These are phyloP conservation scores for Gaeumannomyces tritici DNA, from an alignment of 2,329 filamentous ascomycete species.

Conservation along the genomic window DNA sequence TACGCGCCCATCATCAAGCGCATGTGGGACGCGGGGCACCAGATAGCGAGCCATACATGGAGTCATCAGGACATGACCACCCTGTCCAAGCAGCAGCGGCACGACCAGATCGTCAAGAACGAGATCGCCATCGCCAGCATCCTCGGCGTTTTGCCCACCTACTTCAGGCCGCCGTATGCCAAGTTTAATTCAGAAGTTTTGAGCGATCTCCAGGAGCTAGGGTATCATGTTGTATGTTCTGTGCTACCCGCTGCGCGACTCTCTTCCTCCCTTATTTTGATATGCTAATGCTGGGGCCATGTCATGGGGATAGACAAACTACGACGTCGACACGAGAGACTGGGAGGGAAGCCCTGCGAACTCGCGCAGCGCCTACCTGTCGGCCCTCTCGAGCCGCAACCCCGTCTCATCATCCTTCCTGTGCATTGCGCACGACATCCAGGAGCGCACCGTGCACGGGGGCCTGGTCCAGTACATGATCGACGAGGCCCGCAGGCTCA, in stretches of 20 bases:
- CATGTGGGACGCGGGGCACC: constrained; percentile 27
- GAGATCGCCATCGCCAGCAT: constrained; percentile 27
- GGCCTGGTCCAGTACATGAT: constrained; percentile 33
- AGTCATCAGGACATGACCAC: constrained; percentile 25
- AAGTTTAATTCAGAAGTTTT: constrained; percentile 15
- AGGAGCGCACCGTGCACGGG: constrained; percentile 31
- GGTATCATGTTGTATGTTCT: constrained; percentile 20
- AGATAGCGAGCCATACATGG: constrained; percentile 31
- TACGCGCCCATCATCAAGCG: constrained; percentile 29
- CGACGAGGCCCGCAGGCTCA: constrained; percentile 22
- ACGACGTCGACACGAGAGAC: constrained; percentile 20
- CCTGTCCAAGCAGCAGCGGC: constrained; percentile 15
- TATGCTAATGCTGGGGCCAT: neutral
- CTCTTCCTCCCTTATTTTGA: neutral
- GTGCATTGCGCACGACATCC: constrained; percentile 32
- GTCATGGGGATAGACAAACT: constrained; percentile 11
- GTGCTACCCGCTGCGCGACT: neutral
- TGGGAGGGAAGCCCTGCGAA: constrained; percentile 18
- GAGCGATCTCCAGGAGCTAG: constrained; percentile 16
- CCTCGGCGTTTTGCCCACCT: constrained; percentile 28
- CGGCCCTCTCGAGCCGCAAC: constrained; percentile 9
- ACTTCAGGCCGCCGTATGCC: constrained; percentile 29
- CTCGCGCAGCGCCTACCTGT: constrained; percentile 11
- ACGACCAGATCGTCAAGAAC: constrained; percentile 24
- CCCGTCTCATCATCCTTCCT: constrained; percentile 15